Evolutionary conservation across 495 filamentous ascomycete genomes (phyloP).

Genomic region (Thermothielavioides terrestris): DNA sequence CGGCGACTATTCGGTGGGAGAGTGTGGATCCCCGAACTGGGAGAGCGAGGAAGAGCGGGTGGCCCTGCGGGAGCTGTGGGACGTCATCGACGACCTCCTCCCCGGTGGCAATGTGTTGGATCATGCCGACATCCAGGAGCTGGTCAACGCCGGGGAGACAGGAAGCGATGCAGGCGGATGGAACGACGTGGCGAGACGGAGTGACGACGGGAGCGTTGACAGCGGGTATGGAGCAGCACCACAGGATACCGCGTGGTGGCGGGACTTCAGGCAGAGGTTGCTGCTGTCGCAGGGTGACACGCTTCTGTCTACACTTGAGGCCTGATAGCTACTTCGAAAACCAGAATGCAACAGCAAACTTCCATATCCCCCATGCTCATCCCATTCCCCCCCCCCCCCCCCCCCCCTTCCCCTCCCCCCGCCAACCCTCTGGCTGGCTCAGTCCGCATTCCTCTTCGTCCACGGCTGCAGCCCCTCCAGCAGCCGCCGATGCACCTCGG

Average conservation of each 20-base stretch:
- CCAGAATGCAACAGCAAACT: not conserved
- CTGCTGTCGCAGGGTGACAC: not conserved
- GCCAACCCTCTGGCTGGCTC: too few relatives aligned
- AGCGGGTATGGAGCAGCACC: not conserved
- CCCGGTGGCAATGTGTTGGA: not conserved
- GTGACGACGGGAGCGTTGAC: not conserved
- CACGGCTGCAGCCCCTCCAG: conserved; percentile 34
- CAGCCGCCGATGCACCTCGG: conserved; percentile 26
- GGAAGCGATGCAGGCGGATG: not conserved
- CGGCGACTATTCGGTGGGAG: not conserved
- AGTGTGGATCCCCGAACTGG: not conserved
- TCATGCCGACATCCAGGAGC: not conserved
- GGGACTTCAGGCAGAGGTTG: conserved; percentile 1
- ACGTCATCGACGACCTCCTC: not conserved
- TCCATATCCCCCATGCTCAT: conserved; percentile 8
- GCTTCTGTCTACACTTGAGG: not conserved
- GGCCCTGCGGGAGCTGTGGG: conserved; percentile 7
- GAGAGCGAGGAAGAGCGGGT: not conserved
- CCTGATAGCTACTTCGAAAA: not conserved
- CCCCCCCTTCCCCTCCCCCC: too few relatives aligned
- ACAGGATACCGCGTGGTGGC: not conserved
- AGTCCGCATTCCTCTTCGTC: conserved; percentile 26
- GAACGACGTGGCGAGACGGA: not conserved
- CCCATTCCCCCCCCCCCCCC: too few relatives aligned
- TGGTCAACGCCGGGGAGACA: not conserved